Evolutionary conservation across 2,329 filamentous ascomycete species (phyloP).

Genomic region (Sclerotinia borealis): DNA sequence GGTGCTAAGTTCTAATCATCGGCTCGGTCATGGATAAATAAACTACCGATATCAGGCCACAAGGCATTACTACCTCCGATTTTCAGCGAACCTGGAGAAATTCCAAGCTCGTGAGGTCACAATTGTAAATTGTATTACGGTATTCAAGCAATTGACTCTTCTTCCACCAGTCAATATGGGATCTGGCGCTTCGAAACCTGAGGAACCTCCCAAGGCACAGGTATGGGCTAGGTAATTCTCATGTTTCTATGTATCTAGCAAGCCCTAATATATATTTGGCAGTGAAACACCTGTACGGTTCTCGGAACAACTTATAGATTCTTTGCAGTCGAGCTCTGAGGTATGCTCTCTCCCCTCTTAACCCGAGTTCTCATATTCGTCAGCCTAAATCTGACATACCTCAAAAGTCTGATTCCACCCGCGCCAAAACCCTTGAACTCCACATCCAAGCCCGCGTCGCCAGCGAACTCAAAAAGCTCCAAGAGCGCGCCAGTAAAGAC

Average conservation of each 20-base stretch:
- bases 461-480: constrained; percentile 75
- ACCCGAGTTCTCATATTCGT: not conserved
- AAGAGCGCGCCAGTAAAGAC: constrained; percentile 61
- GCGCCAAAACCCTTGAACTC: constrained; percentile 75
- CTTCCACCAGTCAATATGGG: constrained; percentile 26
- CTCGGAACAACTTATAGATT: constrained; percentile 76
- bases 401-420: constrained; percentile 76
- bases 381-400: not conserved
- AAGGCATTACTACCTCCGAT: not conserved
- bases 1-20: not conserved
- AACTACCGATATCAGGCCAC: not conserved
- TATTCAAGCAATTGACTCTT: constrained; percentile 6
- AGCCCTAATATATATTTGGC: constrained; percentile 14
- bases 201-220: constrained; percentile 24
- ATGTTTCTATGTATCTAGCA: not conserved
- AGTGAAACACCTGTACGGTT: constrained; percentile 61
- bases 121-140: not conserved
- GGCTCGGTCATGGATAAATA: not conserved
- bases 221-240: constrained; percentile 28
- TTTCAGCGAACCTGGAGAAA: constrained; percentile 16
- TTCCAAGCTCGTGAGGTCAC: constrained; percentile 14
- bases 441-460: constrained; percentile 84
- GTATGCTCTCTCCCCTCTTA: constrained; percentile 43
- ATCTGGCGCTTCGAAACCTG: constrained; percentile 30
- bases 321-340: constrained; percentile 78